phyloP scores from a whole-genome alignment of 352 stramenopile species.

The Globisporangium takayamanum region DNA sequence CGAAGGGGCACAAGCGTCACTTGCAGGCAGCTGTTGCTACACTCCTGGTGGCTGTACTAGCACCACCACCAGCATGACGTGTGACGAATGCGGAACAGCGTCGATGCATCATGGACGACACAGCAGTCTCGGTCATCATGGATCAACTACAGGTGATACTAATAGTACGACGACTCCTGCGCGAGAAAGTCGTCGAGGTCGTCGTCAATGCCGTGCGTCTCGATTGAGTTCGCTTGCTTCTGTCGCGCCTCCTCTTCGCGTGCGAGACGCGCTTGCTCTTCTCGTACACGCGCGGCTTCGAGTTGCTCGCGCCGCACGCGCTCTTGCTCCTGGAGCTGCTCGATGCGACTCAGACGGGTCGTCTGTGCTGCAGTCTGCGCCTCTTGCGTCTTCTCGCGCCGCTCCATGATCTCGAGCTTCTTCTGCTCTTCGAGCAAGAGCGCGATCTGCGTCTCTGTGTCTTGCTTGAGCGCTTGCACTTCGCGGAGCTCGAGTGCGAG shows the following conservation, averaged over 20 bases:
- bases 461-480: constrained; percentile 36
- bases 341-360: constrained; percentile 43
- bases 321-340: constrained; percentile 58
- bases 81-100: too few relatives aligned
- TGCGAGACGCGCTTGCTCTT: constrained; percentile 23
- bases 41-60: too few relatives aligned
- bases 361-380: constrained; percentile 14
- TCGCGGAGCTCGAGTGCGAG: constrained; percentile 41
- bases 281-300: constrained; percentile 7
- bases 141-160: constrained; percentile 1
- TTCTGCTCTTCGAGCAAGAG: constrained; percentile 36
- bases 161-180: constrained; percentile 46
- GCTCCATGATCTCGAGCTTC: constrained; percentile 35
- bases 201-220: constrained; percentile 29
- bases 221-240: constrained; percentile 33
- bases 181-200: constrained; percentile 61
- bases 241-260: constrained; percentile 25
- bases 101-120: too few relatives aligned
- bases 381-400: constrained; percentile 21
- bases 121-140: neutral
- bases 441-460: constrained; percentile 30
- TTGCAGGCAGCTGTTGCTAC: too few relatives aligned
- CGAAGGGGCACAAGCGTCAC: too few relatives aligned
- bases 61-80: too few relatives aligned
- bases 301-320: constrained; percentile 21